Base-by-base conservation (phyloP, 495 filamentous ascomycete species). In the Thermochaetoides thermophila region DNA sequence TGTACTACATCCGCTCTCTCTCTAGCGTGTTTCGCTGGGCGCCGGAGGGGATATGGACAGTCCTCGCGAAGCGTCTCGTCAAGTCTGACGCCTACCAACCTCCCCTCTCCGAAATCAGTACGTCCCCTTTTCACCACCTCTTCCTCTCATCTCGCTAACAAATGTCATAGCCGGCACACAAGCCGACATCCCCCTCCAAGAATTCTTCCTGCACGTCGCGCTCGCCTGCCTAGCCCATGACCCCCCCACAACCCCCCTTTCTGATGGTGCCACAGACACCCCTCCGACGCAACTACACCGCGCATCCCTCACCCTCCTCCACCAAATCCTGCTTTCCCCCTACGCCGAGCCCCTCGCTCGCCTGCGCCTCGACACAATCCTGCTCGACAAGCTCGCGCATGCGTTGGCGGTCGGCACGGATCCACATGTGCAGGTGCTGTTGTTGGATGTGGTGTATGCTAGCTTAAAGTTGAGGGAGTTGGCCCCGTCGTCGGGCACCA, bases 1-100 rank as follows among this genome's bases (percentile, higher is more conserved):
- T 78, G 9, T 92, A 95, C 50, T 76, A 89, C 44, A 51, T 93
- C 11, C 74, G 73, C 40, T 78, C 77, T 2, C 53, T 89, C 0
- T 76, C 74, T 11, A 82, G 81, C 40, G 59, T 87, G 20, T 57
- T 91, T 22, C 60, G 64, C 27, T 73, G 66, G 56, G 66, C 73
- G 3, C 69, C 76, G 8, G 66, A 69, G 29, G 60, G 59, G 21
- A 63, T 69, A 18, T 78, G 77, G 73, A 57, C 62, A n/a, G 61
- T 68, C 0, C 55, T 83, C 5, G 71, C 73, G 11, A 57, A 62
- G 24, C 59, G 50, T 28, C 50, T 43, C 18, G 50, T 70, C 17
- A 46, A 50, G 16, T 48, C 52, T 8, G 59, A 63, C 10, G 49
- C 49, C 13, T 49, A 42, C 27, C 48, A 46, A 17, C 51, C 39